Base-by-base conservation (phyloP, 2,329 filamentous ascomycete species). In the Venturia aucupariae region DNA sequence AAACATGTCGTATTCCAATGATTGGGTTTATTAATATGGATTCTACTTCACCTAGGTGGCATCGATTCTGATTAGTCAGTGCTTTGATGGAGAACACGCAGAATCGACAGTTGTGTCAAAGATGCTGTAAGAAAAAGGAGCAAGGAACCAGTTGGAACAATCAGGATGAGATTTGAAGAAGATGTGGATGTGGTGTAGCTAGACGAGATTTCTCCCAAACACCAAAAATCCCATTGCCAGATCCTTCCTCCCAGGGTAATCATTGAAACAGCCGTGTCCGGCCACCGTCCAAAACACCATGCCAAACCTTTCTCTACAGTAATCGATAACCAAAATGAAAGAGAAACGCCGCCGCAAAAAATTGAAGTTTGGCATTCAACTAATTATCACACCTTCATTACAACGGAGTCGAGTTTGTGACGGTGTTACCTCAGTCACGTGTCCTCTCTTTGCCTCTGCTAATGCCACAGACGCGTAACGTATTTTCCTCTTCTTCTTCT, bases 401-500 rank as follows among this genome's bases (percentile, higher is more conserved):
- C 17, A 35, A 57, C 27, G 30, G 10, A 27, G 51, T 41, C 39
- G 15, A n/a, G 4, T 6, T 15, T 15, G 5, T 6, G 30, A 22
- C 3, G 2, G 15, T 2, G 15, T 3, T n/a, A 2, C 7, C 15
- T 57, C 30, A 57, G 10, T 35, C 51, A 15, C 51, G 30, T 57
- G 27, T 30, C 51, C 35, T 57, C 30, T 57, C 51, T 57, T 57
- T 57, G 27, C 27, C 51, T 35, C 30, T 48, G 5, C 44, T 2
- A 1, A 4, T 57, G 30, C 30, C 30, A 57, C 30, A 57, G 30
- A 19, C 27, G 8, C 27, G 51, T n/a, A 57, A 22, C 27, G 27
- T 57, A 30, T 7, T 55, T 22, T 57, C 27, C n/a, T 68, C 66
- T 35, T 54, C 60, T 30, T 68, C 64, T 59, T 67, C 66, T 30